Conservation (phyloP, 495 filamentous ascomycete species). For the Podospora pseudopauciseta region DNA sequence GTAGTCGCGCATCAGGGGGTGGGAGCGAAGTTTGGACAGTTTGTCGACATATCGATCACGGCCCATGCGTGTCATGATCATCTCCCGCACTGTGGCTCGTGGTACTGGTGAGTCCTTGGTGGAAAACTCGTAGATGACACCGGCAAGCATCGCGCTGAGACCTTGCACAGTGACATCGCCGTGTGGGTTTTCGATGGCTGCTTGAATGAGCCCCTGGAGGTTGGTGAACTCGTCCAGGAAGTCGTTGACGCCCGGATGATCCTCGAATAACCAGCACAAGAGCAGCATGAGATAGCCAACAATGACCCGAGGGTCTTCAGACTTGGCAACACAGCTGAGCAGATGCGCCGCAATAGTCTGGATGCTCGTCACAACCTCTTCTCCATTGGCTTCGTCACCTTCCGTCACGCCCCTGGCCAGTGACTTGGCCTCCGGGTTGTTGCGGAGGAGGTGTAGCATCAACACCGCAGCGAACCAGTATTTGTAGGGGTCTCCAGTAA, state of each 20-base stretch:
- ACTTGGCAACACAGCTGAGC: constrained; percentile 61
- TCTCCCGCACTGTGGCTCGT: constrained; percentile 73
- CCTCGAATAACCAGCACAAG: constrained; percentile 91
- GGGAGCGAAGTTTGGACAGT: constrained; percentile 70
- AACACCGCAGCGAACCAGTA: constrained; percentile 90
- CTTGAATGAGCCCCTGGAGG: constrained; percentile 76
- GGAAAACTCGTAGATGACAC: constrained; percentile 94
- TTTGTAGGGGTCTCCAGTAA: constrained; percentile 77
- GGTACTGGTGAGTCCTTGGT: constrained; percentile 94
- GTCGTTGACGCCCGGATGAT: constrained; percentile 86
- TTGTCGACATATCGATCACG: constrained; percentile 87
- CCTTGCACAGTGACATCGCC: constrained; percentile 69
- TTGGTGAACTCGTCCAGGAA: constrained; percentile 93
- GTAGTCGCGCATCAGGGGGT: constrained; percentile 85
- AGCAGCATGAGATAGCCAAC: constrained; percentile 90
- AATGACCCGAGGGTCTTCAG: constrained; percentile 75
- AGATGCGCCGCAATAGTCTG: constrained; percentile 81
- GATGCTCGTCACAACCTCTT: constrained; percentile 93
- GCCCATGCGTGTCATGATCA: constrained; percentile 75
- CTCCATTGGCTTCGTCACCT: constrained; percentile 83
- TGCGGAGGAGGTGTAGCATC: constrained; percentile 82
- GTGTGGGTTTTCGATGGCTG: constrained; percentile 53
- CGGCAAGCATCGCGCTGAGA: constrained; percentile 76
- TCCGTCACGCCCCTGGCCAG: constrained; percentile 79
- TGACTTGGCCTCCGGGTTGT: constrained; percentile 74